A percentile compares a stretch with the other conserved stretches of the same genome.
phyloP scores from a whole-genome alignment of 192 early-diverging fungal genomes.

The Coemansia sp. region DNA sequence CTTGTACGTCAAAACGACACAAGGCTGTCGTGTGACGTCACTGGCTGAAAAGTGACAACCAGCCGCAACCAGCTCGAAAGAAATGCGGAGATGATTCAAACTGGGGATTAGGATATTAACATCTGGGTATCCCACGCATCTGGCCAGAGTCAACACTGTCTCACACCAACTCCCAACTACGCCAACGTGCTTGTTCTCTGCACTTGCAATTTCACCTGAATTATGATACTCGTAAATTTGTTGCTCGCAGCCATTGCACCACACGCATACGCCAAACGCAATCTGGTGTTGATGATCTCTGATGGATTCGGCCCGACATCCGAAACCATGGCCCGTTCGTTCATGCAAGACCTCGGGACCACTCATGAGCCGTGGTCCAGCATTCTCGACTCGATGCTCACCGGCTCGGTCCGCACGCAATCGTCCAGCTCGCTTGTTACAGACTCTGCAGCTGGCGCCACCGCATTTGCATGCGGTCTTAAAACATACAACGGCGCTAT shows the following conservation, averaged over 20 bases:
- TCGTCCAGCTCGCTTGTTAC: slow-evolving; percentile 55
- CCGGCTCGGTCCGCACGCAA: slow-evolving; percentile 54
- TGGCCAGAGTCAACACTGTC: too few relatives aligned
- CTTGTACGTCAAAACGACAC: too few relatives aligned
- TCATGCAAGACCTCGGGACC: slow-evolving; percentile 21
- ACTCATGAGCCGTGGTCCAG: slow-evolving; percentile 18
- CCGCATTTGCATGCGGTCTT: slow-evolving; percentile 54
- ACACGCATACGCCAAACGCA: slow-evolving; percentile 19
- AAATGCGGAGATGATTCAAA: too few relatives aligned
- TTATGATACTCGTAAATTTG: too few relatives aligned
- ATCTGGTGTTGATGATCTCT: slow-evolving; percentile 61
- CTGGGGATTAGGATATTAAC: too few relatives aligned
- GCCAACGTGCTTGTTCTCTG: too few relatives aligned
- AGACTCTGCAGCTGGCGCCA: slow-evolving; percentile 63
- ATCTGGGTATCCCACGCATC: too few relatives aligned
- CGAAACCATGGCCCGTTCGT: slow-evolving; percentile 57
- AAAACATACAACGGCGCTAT: slow-evolving; percentile 60
- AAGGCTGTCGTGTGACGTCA: too few relatives aligned
- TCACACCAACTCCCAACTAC: too few relatives aligned
- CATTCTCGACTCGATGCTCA: slow-evolving; percentile 51
- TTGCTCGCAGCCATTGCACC: background rate
- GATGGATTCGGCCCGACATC: slow-evolving; percentile 63
- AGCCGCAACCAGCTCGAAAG: too few relatives aligned
- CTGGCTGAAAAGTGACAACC: too few relatives aligned
- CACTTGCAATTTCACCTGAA: too few relatives aligned